Base-by-base conservation (phyloP, 768 basidiomycete species). In the Termitomyces sp. region DNA sequence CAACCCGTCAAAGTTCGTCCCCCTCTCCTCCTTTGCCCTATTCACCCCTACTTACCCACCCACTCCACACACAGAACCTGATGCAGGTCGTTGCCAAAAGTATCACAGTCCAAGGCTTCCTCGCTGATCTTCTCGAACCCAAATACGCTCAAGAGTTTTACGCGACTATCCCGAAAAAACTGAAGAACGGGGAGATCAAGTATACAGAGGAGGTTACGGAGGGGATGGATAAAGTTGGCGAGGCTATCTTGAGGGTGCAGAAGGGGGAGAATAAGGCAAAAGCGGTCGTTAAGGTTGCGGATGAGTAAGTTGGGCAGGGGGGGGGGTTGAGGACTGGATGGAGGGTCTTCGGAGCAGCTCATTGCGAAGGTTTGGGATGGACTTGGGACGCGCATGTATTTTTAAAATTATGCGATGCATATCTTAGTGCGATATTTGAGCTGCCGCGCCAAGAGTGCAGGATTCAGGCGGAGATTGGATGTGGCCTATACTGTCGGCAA, bases 131-230 rank as follows among this genome's bases (percentile, higher is more conserved):
- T 9, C 69, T 78, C 15, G 49, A 66, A 3, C 63, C 68, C 7
- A 80, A 80, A 64, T 78, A 80, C 67, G 49, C 57, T 3, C 71
- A 72, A 7, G 77, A 73, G 7, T 86, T 86, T 70, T 77, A 76
- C 55, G 67, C 68, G 11, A 73, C 69, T 5, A 56, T 85, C 2
- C 79, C 82, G 4, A 66, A 68, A 5, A 70, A 73, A 46, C 64
- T 86, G 36, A 78, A 75, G 4, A 73, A 68, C 3, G 83, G 84
- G 3, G 76, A 83, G 66, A 61, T 85, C 54, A 81, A 80, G 67
- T 75, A 79, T 51, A 70, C 63, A 8, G 85, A 86, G 62, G 77
- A 84, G 45, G 59, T 83, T 1, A 75, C 69, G 9, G 67, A 69
- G 7, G 84, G 84, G 2, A 69, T 86, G 39, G 80, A 75, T 9